Percentiles rank a stretch among this genome's conserved stretches.
phyloP scores from a whole-genome alignment of 345 rosid genomes.

The Rhizophora mangle region DNA sequence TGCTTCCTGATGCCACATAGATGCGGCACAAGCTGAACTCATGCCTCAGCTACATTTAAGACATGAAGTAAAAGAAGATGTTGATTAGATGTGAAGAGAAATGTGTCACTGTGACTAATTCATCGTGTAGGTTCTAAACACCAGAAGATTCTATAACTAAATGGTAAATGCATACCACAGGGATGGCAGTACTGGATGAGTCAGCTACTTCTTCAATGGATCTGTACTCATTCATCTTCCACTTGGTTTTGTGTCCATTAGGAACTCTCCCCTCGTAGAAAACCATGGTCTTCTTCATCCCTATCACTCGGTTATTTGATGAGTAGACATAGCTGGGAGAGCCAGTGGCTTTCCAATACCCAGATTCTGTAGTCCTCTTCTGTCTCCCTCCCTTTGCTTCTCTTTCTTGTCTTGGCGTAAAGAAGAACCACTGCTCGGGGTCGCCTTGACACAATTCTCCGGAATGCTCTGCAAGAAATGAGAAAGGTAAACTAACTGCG shows the following conservation, averaged over 20 bases:
- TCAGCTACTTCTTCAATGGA: conserved; percentile 52
- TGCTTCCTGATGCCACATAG: conserved; percentile 69
- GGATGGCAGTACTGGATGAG: conserved; percentile 27
- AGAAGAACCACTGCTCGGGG: conserved; percentile 95
- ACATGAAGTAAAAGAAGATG: conserved; percentile 8
- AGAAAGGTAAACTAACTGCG: neutral
- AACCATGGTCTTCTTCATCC: conserved; percentile 88
- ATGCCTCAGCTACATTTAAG: conserved; percentile 58
- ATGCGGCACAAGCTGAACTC: conserved; percentile 87
- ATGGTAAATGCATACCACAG: conserved; percentile 35
- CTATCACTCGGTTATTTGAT: conserved; percentile 58
- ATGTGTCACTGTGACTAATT: neutral
- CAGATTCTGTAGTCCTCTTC: conserved; percentile 65
- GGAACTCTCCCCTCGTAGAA: conserved; percentile 91
- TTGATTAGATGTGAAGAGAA: conserved; percentile 15
- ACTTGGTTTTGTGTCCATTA: conserved; percentile 72
- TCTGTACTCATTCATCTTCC: conserved; percentile 95
- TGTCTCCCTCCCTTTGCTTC: conserved; percentile 90
- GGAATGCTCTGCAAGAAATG: conserved; percentile 46
- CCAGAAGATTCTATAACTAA: neutral
- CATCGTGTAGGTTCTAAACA: neutral
- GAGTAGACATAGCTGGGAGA: conserved; percentile 84
- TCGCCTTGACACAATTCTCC: conserved; percentile 66
- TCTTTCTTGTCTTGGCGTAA: conserved; percentile 71
- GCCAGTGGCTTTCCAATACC: conserved; percentile 99